Conservation (phyloP, 257 asterid genomes). For the Gentiana macrophylla region DNA sequence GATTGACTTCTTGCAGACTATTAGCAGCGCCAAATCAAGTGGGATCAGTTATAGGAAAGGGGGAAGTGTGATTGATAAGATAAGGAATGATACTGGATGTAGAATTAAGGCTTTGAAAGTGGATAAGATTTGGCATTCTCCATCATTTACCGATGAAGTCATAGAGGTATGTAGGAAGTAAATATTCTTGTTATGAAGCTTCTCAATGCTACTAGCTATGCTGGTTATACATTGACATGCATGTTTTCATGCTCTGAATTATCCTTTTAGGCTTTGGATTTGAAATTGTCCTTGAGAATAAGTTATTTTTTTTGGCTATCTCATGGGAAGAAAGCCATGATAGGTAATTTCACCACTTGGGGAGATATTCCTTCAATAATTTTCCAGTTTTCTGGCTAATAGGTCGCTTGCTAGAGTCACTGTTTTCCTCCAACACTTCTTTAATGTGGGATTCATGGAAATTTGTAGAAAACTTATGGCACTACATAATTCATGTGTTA, state of each 20-base stretch:
- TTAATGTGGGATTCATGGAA: too few relatives aligned
- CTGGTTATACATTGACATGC: background rate
- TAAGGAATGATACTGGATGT: constrained; percentile 60
- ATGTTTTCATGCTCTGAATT: background rate
- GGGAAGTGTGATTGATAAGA: constrained; percentile 57
- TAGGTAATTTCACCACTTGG: too few relatives aligned
- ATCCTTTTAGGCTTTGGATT: too few relatives aligned
- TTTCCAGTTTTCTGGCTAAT: too few relatives aligned
- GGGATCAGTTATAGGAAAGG: constrained; percentile 67
- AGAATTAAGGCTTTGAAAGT: constrained; percentile 42
- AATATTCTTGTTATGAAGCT: background rate
- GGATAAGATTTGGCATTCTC: constrained; percentile 18
- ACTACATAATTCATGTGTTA: too few relatives aligned
- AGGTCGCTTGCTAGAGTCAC: too few relatives aligned
- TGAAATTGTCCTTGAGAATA: too few relatives aligned
- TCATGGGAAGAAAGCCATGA: too few relatives aligned
- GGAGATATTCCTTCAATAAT: too few relatives aligned
- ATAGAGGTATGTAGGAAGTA: constrained; percentile 44
- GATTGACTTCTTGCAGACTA: constrained; percentile 50
- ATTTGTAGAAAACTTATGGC: too few relatives aligned
- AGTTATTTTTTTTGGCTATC: too few relatives aligned
- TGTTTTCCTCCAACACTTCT: too few relatives aligned
- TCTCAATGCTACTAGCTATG: background rate
- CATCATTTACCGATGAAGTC: constrained; percentile 35
- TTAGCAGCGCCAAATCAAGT: constrained; percentile 44